Evolutionary conservation across 176 grass and related monocot species (phyloP).

Genomic region (Echinochloa phyllopogon): DNA sequence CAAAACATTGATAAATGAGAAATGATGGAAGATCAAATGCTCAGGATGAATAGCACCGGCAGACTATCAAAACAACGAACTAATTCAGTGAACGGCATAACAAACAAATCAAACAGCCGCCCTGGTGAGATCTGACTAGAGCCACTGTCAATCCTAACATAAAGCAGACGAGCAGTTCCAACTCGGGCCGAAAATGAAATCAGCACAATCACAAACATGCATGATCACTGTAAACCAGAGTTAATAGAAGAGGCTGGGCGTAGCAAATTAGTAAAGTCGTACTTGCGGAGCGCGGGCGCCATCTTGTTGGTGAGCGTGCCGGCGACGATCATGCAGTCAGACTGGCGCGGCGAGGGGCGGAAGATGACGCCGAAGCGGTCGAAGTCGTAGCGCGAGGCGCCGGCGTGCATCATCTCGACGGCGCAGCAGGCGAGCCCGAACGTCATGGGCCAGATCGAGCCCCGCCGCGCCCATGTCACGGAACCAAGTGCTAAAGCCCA

Average conservation of each 20-base stretch:
- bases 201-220: too few species aligned
- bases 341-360: constrained; percentile 90
- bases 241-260: too few species aligned
- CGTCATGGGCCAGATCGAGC: constrained; percentile 95
- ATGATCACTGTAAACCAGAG: not conserved
- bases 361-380: constrained; percentile 93
- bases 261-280: not conserved
- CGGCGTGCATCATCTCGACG: constrained; percentile 94
- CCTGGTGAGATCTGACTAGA: too few species aligned
- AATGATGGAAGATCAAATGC: not conserved
- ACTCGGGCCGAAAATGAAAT: too few species aligned
- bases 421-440: constrained; percentile 95
- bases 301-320: constrained; percentile 97
- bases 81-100: too few species aligned
- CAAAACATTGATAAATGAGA: too few species aligned
- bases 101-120: too few species aligned
- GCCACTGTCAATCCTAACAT: too few species aligned
- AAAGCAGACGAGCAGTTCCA: too few species aligned
- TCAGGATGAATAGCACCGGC: too few species aligned
- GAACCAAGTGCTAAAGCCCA: too few species aligned
- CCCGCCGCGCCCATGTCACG: constrained; percentile 71
- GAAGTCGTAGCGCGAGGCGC: constrained; percentile 86
- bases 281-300: constrained; percentile 93
- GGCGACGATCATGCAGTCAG: constrained; percentile 96
- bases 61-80: not conserved